Evolutionary conservation across 1,139 yeast species (phyloP), one percentile per base, ranked within the genome.

Genomic region (Lodderomyces pseudojiufengensis): DNA sequence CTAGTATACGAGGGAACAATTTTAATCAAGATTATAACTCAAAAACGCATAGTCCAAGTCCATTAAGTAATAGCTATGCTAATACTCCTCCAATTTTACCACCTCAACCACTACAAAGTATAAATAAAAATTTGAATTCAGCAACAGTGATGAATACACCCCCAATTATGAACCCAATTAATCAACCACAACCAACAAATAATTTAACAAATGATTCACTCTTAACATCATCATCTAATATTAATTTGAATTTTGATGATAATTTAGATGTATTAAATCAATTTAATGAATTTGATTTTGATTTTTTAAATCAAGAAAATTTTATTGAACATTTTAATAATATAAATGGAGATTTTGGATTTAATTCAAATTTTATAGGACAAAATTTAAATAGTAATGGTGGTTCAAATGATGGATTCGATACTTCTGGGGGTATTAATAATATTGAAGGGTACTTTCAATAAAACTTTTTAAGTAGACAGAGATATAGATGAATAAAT

Each of bases 221-320:
- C n/a, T 9, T 22, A 10, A 28, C n/a, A n/a, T n/a, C 11, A 12
- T 11, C 30, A 11, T 20, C 12, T 3, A n/a, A 12, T 4, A 29
- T n/a, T 26, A 24, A 28, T 3, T 29, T 29, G n/a, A 28, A 27
- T 18, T 5, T 18, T 5, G 31, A 23, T 13, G 35, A 33, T 12
- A 31, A 33, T 22, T 37, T 43, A 14, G 47, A 43, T 31, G 30
- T 41, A n/a, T 37, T 43, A 7, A 41, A 37, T 20, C 46, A 43
- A 33, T 43, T 43, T 25, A 36, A 29, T 25, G 49, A 45, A 18
- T 54, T 63, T 38, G 64, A 64, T 40, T 55, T 65, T 34, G 70
- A 64, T 32, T 57, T 64, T 37, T 49, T 65, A 28, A 55, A 54
- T 29, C 63, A 59, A 39, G 63, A 62, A 18, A 43, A 42, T 18